phyloP scores from a whole-genome alignment of 2,329 filamentous ascomycete species.

The Aspergillus neotritici region DNA sequence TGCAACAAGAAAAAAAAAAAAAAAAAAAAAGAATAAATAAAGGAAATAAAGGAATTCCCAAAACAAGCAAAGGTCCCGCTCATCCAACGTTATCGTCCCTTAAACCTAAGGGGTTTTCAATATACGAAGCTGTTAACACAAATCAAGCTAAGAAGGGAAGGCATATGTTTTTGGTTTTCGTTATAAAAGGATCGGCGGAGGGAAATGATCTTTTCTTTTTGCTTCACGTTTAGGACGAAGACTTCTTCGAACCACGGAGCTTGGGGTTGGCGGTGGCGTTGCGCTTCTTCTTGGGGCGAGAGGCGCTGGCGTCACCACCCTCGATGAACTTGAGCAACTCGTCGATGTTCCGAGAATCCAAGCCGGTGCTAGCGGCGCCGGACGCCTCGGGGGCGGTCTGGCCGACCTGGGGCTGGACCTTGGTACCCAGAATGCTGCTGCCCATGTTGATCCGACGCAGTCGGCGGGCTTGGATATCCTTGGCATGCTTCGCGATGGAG shows the following conservation, averaged over 20 bases:
- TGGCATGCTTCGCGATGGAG: constrained; percentile 86
- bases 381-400: constrained; percentile 51
- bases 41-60: no score
- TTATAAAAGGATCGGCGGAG: constrained; percentile 6
- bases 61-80: constrained; percentile 21
- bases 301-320: constrained; percentile 49
- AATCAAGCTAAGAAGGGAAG: constrained; percentile 17
- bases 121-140: constrained; percentile 27
- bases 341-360: constrained; percentile 81
- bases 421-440: constrained; percentile 51
- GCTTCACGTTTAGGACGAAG: constrained; percentile 22
- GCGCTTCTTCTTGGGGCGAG: constrained; percentile 41
- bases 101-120: constrained; percentile 17
- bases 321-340: constrained; percentile 94
- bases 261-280: constrained; percentile 40
- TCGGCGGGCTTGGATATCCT: constrained; percentile 71
- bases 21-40: constrained; percentile 13
- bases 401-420: constrained; percentile 59
- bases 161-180: constrained; percentile 4
- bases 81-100: constrained; percentile 24
- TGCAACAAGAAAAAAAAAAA: constrained; percentile 20
- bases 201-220: constrained; percentile 8
- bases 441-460: constrained; percentile 67
- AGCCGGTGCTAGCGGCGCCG: constrained; percentile 34
- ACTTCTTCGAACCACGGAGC: constrained; percentile 40